These are phyloP conservation scores for Umbelopsis isabellina DNA, from an alignment of 192 early-diverging fungal species.

Conservation along the genomic window DNA sequence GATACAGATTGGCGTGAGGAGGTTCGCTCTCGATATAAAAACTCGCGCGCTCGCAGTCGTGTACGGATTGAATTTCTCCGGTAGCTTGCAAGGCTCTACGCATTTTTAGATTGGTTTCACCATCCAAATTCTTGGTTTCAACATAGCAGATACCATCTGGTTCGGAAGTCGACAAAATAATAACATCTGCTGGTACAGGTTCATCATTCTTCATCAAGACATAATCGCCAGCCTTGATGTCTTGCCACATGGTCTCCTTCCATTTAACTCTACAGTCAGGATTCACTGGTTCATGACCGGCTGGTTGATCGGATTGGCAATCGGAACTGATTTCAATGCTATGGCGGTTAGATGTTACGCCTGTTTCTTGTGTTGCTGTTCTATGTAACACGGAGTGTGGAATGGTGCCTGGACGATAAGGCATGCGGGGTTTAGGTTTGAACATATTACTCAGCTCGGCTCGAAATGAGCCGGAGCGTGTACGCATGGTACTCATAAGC, in stretches of 20 bases:
- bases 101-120: constrained; percentile 97
- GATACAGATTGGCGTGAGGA: constrained; percentile 87
- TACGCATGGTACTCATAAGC: constrained; percentile 25
- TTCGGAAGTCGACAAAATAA: constrained; percentile 86
- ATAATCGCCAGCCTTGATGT: constrained; percentile 88
- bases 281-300: constrained; percentile 20
- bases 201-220: constrained; percentile 84
- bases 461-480: constrained; percentile 34
- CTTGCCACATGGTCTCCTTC: constrained; percentile 77
- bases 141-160: constrained; percentile 85
- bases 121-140: constrained; percentile 99
- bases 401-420: constrained; percentile 40
- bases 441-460: constrained; percentile 35
- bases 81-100: constrained; percentile 71
- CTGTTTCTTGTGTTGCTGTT: constrained; percentile 6
- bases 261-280: constrained; percentile 49
- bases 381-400: constrained; percentile 52
- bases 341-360: not conserved
- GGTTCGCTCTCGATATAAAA: constrained; percentile 84
- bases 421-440: constrained; percentile 24
- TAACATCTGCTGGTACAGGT: constrained; percentile 88
- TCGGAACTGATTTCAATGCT: constrained; percentile 4
- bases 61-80: constrained; percentile 52
- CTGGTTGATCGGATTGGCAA: constrained; percentile 20
- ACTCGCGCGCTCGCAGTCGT: constrained; percentile 58